Evolutionary conservation across 1,284 basidiomycete genomes (phyloP), one percentile per base, ranked within the genome.

Genomic region (Grifola frondosa): DNA sequence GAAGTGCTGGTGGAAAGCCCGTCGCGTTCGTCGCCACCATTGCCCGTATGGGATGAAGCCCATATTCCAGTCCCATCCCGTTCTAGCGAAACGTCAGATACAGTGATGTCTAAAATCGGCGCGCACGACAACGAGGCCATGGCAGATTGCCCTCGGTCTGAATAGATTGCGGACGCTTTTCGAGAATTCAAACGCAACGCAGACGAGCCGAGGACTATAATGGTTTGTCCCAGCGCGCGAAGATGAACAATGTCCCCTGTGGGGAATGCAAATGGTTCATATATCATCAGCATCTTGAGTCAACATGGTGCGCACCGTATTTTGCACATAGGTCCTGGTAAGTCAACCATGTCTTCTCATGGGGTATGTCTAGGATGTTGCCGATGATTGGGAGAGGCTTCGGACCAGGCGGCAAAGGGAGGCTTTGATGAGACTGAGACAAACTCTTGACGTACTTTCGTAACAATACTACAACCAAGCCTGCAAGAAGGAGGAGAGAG

Each of bases 91-190:
- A 26, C 2, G 8, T 19, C 5, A 26, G n/a, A n/a, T n/a, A n/a
- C n/a, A n/a, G n/a, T n/a, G n/a, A n/a, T n/a, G n/a, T n/a, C n/a
- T n/a, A n/a, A n/a, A n/a, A n/a, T n/a, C n/a, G n/a, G n/a, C n/a
- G n/a, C n/a, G n/a, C n/a, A n/a, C n/a, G 2, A 49, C 48, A 49
- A 33, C 1, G 28, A 16, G 16, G 42, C 21, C 23, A 42, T 21
- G 4, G 48, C 37, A 1, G 44, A 32, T n/a, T 17, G 25, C 13
- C 29, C 20, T 10, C 40, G 23, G 19, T 62, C 59, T 13, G 60
- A 64, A 39, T 67, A 68, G 20, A 58, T 59, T 3, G 49, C 36
- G 9, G 60, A 56, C 62, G 48, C 39, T 63, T 64, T 7, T 66
- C 65, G 24, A 69, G 46, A 2, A 48, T 8, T 65, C 66, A 6